Base-by-base conservation (phyloP, 2,329 filamentous ascomycete genomes). In the Cadophora sp. region DNA sequence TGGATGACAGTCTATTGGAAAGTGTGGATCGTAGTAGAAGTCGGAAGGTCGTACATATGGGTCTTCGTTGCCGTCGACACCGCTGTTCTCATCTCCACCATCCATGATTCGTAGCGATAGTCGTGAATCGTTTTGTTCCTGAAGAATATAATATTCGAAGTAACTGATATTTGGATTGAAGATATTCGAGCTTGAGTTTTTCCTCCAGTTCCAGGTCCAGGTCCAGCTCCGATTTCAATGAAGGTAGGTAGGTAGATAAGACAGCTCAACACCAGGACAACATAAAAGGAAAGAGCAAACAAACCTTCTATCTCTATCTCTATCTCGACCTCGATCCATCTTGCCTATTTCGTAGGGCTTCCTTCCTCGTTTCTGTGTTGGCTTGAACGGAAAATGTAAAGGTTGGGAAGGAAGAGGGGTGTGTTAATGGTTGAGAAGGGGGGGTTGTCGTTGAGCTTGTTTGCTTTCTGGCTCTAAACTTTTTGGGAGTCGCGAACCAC, bases 271-370 rank as follows among this genome's bases (percentile, higher is more conserved):
- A 22, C 11, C 22, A 47, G 22, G 48, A 61, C 62, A 43, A 51
- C 70, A 63, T 62, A 65, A 53, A 56, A 61, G n/a, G 58, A 60
- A 65, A 60, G 30, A 59, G 45, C 43, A 11, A 65, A 73, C 77
- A 68, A 71, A 81, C 80, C 80, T 81, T 77, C 80, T 76, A 65
- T 76, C 79, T 67, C 80, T 76, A 65, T 76, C 79, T 67, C 80
- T 77, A 75, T 80, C 79, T 73, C 80, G 77, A 66, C 81, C 79
- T 77, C 80, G 80, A 39, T 70, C 69, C 69, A 68, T 70, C 66
- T 67, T 68, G 55, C 50, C 64, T 61, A 30, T 39, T 43, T 30
- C 24, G 51, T 5, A 33, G 43, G 48, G 24, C 18, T 18, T n/a
- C n/a, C 33, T 59, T 39, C 20, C 27, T 43, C 30, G 18, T 33